Percentiles rank a stretch among this genome's conserved stretches.
These are phyloP conservation scores for Candida insectorum DNA, from an alignment of 805 yeast genomes.

Conservation along the genomic window DNA sequence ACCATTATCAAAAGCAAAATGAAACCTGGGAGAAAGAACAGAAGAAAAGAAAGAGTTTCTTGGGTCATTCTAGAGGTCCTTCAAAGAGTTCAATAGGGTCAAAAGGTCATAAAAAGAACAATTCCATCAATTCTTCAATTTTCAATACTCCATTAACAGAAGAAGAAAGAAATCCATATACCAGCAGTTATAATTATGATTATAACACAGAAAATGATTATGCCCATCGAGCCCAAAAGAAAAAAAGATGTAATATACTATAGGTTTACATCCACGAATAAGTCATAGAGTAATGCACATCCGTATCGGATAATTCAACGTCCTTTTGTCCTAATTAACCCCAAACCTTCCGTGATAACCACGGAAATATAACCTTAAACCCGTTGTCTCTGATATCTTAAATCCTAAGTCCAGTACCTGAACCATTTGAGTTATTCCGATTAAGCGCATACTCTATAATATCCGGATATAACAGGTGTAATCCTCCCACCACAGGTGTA, in stretches of 20 bases:
- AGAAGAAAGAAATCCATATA: conserved; percentile 38
- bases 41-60: conserved; percentile 32
- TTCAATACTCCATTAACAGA: conserved; percentile 41
- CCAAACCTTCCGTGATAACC: too few species aligned
- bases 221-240: conserved; percentile 28
- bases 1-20: conserved; percentile 39
- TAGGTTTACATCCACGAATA: conserved; percentile 7
- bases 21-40: conserved; percentile 32
- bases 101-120: conserved; percentile 35
- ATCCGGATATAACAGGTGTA: too few species aligned
- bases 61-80: conserved; percentile 25
- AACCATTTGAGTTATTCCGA: too few species aligned
- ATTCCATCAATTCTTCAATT: conserved; percentile 33
- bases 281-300: conserved; percentile 1
- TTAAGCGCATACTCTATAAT: too few species aligned
- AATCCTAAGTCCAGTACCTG: too few species aligned
- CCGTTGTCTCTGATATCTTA: too few species aligned
- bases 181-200: conserved; percentile 13
- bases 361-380: too few species aligned
- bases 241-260: conserved; percentile 32
- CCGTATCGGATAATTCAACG: too few species aligned
- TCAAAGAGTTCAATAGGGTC: conserved; percentile 21
- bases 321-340: too few species aligned
- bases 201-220: conserved; percentile 43
- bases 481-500: too few species aligned